Base-by-base conservation (phyloP, 495 filamentous ascomycete species). In the Cudoniella acicularis region DNA sequence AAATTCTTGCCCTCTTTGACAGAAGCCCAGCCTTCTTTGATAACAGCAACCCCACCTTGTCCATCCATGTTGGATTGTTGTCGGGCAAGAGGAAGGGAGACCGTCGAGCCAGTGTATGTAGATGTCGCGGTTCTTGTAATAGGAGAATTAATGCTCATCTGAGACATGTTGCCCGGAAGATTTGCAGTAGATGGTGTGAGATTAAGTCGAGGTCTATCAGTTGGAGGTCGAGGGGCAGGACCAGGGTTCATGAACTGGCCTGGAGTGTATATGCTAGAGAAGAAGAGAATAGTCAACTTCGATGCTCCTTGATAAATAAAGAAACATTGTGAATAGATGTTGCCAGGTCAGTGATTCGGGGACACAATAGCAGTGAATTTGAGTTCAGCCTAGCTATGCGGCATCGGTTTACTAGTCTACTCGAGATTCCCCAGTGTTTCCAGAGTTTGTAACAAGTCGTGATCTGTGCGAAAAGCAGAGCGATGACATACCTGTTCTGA, bases 171-270 rank as follows among this genome's bases (percentile, higher is more conserved):
- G 42, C 88, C 87, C 40, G 90, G 87, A 41, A 90, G 79, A 64
- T 83, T 88, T 56, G 78, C 75, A 57, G 79, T 86, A 30, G 79
- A 76, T 51, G 88, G 86, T 45, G 87, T 92, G 23, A 92, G 76
- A 56, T 85, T 86, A 60, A 96, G 83, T 62, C 87, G 88, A 55
- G 91, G 88, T 58, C 88, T 87, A 65, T 93, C 89, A 41, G 84
- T 86, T 13, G 94, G 94, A 48, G 94, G 94, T 61, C 88, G 85
- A 46, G 94, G 94, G 55, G 94, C 93, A 48, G 94, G 93, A 49
- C 94, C 91, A 56, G 94, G 92, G 69, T 97, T 98, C 88, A 97
- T 94, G 75, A 98, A 98, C 70, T 88, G 84, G 67, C 82, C 82
- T 57, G 78, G 76, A 47, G 83, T 75, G 72, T 89, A 90, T 66